Evolutionary conservation across 2,329 filamentous ascomycete genomes (phyloP).

Genomic region (Xylariaceae sp.): DNA sequence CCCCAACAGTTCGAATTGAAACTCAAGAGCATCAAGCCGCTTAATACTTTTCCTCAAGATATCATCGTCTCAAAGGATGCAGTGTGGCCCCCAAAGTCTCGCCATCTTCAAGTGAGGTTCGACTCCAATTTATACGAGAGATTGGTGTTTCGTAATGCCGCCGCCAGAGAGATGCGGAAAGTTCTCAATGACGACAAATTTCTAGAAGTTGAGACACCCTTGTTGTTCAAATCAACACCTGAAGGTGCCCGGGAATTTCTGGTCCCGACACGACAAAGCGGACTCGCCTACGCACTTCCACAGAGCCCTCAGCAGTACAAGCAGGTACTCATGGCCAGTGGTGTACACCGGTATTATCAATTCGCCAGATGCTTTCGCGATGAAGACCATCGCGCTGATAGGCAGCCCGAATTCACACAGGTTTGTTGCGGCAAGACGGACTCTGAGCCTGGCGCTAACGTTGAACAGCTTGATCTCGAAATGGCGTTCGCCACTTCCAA

Average conservation of each 20-base stretch:
- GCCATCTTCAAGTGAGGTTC: slow-evolving; percentile 83
- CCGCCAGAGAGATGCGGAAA: slow-evolving; percentile 31
- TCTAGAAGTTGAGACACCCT: slow-evolving; percentile 81
- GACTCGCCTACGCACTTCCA: slow-evolving; percentile 81
- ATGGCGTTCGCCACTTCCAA: slow-evolving; percentile 77
- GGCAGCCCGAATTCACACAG: slow-evolving; percentile 96
- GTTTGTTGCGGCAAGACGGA: slow-evolving; percentile 38
- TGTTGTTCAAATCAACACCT: slow-evolving; percentile 95
- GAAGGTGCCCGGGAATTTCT: slow-evolving; percentile 94
- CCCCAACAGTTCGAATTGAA: slow-evolving; percentile 44
- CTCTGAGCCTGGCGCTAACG: slow-evolving; percentile 5
- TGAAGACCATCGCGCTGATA: slow-evolving; percentile 85
- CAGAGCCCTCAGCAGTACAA: slow-evolving; percentile 99
- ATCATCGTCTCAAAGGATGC: slow-evolving; percentile 73
- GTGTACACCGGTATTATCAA: slow-evolving; percentile 79
- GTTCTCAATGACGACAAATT: slow-evolving; percentile 49
- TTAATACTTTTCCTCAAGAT: slow-evolving; percentile 71
- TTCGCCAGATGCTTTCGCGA: slow-evolving; percentile 94
- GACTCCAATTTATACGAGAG: slow-evolving; percentile 63
- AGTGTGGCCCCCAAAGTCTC: slow-evolving; percentile 67
- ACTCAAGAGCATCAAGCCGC: slow-evolving; percentile 57
- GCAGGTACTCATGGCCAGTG: slow-evolving; percentile 92
- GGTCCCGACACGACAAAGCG: slow-evolving; percentile 75
- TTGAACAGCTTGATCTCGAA: slow-evolving; percentile 75
- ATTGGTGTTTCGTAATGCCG: slow-evolving; percentile 64